Base-by-base conservation (phyloP, 352 stramenopile species). In the Globisporangium carolinianum region DNA sequence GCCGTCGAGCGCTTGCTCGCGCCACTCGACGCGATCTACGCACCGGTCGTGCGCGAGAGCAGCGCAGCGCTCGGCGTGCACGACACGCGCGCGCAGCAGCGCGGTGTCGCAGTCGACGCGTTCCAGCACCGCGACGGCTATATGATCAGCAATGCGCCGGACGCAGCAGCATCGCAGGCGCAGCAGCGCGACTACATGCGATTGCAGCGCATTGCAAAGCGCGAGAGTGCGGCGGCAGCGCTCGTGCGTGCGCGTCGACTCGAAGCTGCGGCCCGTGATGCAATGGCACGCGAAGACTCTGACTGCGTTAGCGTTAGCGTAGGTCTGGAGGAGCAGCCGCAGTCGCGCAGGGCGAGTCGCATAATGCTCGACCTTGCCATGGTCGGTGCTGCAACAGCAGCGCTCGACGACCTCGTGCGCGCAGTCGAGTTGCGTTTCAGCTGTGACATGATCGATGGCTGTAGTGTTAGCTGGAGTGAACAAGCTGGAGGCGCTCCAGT, bases 21-120 rank as follows among this genome's bases (percentile, higher is more conserved):
- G 32, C 69, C 60, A n/a, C 81, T 73, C 55, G 79, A 88, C 58
- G 67, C 76, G 0, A 83, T 91, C 53, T 91, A 90, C 68, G 70
- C 61, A 43, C 72, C 65, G 9, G 56, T 90, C n/a, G 68, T 75
- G 53, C 72, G 67, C 10, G 73, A 83, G 53, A 87, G 86, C 63
- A 66, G 60, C 10, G 61, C 46, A 2, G 24, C 24, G 24, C 51
- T 67, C 9, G 58, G 51, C 0, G 82, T 87, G 42, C 46, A 66
- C 37, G 63, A 65, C 7, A 75, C 58, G 47, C 77, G 82, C n/a
- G 53, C 65, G 7, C 77, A 89, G 61, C 78, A 76, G 41, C 72
- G 77, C 35, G 82, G 79, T 0, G 8, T 83, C n/a, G 53, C 78
- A 14, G 72, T 69, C 2, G 76, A 84, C 5, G 59, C 65, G 6